Evolutionary conservation across 1,284 basidiomycete species (phyloP).

Genomic region (Fomes fomentarius): DNA sequence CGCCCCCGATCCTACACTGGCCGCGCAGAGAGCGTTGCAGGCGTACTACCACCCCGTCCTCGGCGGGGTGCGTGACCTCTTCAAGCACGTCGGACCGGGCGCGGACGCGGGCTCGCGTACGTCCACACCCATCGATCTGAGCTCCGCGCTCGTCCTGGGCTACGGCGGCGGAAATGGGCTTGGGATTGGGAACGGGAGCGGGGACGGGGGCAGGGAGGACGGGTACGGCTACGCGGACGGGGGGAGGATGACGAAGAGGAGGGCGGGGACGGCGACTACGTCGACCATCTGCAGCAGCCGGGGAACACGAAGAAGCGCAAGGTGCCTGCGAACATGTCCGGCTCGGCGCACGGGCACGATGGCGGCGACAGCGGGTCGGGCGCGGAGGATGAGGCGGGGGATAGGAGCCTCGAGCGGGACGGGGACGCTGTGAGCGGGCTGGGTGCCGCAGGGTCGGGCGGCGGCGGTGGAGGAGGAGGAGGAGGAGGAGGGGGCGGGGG

Average conservation of each 20-base stretch:
- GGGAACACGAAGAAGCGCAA: constrained; percentile 88
- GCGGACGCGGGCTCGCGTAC: constrained; percentile 13
- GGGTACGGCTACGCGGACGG: constrained; percentile 42
- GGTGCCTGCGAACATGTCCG: constrained; percentile 60
- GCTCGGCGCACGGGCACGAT: constrained; percentile 43
- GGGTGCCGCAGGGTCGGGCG: constrained; percentile 23
- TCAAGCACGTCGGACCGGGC: constrained; percentile 29
- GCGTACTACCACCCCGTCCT: constrained; percentile 65
- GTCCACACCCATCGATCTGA: constrained; percentile 31
- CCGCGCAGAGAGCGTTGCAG: constrained; percentile 58
- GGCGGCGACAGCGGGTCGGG: constrained; percentile 37
- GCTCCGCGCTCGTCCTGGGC: constrained; percentile 19
- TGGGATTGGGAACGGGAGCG: not conserved
- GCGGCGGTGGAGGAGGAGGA: no score
- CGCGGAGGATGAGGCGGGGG: constrained; percentile 42
- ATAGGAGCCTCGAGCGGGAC: constrained; percentile 32
- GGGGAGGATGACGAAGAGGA: constrained; percentile 49
- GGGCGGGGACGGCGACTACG: constrained; percentile 58
- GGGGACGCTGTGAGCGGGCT: constrained; percentile 32
- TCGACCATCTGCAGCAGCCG: constrained; percentile 69
- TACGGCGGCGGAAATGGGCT: constrained; percentile 14
- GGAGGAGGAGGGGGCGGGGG: constrained; percentile 42
- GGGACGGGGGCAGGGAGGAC: constrained; percentile 33
- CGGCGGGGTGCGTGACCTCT: constrained; percentile 48
- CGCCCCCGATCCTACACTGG: constrained; percentile 22